Evolutionary conservation across 164 flowering plant species (phyloP), one percentile per base, ranked within the genome.

Genomic region (Dillenia turbinata): DNA sequence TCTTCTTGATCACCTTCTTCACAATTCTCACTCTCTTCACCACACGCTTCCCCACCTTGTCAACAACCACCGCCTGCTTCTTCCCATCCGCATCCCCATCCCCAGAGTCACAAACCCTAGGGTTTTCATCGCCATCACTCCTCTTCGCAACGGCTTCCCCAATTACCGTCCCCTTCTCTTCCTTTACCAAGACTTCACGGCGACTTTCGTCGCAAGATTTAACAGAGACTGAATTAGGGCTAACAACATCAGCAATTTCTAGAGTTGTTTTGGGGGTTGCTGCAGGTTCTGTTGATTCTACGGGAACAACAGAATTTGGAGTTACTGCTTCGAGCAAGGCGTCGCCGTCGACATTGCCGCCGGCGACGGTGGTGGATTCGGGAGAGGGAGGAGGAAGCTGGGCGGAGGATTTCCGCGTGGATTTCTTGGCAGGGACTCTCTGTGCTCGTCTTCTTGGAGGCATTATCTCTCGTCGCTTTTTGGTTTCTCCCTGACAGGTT

Each of bases 1-100:
- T 65, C 72, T 51, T 69, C 73, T 66, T 72, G 1, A 72, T 60
- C 12, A 72, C 46, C 70, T 61, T 71, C 73, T 73, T 76, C 22
- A 66, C 71, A 7, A 73, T 48, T 52, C 61, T 76, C 53, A 67
- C 46, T 66, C 47, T 67, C 66, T 64, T 76, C 44, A 61, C 50
- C 14, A 56, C 63, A 11, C 44, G 17, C 45, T 65, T 63, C 49
- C 11, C 49, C 47, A 14, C 58, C 45, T 47, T 22, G 12, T 26
- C 55, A 12, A 7, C 51, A 6, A 15, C 49, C 9, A 15, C 49
- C 9, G 22, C 59, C 8, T n/a, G 49, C 12, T 14, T 19, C n/a
- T 24, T 26, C 1, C 19, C 67, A 44, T 10, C 47, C 12, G n/a
- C 44, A 24, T 57, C 62, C 15, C 5, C 43, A 17, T 9, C 12